Percentiles rank a stretch among this genome's conserved stretches.
Conservation (phyloP, 2,329 filamentous ascomycete species). For the Colletotrichum lindemuthianum region DNA sequence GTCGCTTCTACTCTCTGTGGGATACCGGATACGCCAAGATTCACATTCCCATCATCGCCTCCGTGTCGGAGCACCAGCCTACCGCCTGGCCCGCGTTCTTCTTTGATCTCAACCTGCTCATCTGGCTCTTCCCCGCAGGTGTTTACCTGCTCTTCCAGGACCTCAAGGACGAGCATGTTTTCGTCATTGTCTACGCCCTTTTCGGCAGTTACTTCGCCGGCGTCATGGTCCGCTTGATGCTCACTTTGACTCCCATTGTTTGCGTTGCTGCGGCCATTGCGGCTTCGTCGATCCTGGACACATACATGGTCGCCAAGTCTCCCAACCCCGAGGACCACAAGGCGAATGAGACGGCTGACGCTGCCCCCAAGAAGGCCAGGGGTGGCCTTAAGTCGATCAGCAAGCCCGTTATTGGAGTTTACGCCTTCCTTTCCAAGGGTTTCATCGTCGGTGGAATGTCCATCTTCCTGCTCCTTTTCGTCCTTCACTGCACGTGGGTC, state of each 20-base stretch:
- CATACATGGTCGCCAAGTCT: slow-evolving; percentile 72
- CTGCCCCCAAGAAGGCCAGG: slow-evolving; percentile 65
- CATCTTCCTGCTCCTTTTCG: slow-evolving; percentile 89
- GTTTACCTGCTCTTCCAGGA: slow-evolving; percentile 98
- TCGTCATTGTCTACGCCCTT: slow-evolving; percentile 96
- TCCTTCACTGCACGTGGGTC: slow-evolving; percentile 98
- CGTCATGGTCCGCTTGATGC: slow-evolving; percentile 99
- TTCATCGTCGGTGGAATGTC: slow-evolving; percentile 78
- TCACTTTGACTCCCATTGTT: slow-evolving; percentile 94
- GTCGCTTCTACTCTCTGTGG: slow-evolving; percentile 99
- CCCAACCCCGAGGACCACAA: slow-evolving; percentile 58
- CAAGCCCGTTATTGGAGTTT: slow-evolving; percentile 83
- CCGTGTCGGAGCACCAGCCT: slow-evolving; percentile 99
- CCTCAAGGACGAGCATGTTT: slow-evolving; percentile 95
- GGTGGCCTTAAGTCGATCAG: slow-evolving; percentile 75
- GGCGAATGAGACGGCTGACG: slow-evolving; percentile 57
- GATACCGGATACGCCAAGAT: slow-evolving; percentile 99
- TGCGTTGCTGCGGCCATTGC: slow-evolving; percentile 94
- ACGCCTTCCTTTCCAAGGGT: slow-evolving; percentile 80
- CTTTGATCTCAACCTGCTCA: slow-evolving; percentile 97
- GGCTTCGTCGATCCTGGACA: slow-evolving; percentile 87
- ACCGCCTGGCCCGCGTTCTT: slow-evolving; percentile 99
- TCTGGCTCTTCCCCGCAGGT: slow-evolving; percentile 98
- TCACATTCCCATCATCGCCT: slow-evolving; percentile 98
- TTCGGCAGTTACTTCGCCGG: slow-evolving; percentile 98